Conservation (phyloP, 2,329 filamentous ascomycete genomes). For the Phyllosticta capitalensis region DNA sequence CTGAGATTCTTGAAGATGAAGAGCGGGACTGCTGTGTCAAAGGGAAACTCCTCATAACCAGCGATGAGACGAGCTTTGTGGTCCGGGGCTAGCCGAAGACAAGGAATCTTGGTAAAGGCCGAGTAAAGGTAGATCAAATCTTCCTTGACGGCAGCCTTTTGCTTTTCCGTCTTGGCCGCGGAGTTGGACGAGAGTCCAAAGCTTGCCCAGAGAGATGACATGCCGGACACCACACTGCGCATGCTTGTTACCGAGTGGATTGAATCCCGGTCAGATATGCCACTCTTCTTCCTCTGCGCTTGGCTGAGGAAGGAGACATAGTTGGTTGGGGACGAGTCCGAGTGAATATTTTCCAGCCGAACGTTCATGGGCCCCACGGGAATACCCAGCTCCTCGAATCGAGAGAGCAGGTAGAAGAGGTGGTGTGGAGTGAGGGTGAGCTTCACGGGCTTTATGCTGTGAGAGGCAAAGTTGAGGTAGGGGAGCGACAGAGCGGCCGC, state of each 20-base stretch:
- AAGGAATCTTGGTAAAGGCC: constrained; percentile 96
- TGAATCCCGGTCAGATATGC: constrained; percentile 74
- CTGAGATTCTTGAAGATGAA: constrained; percentile 96
- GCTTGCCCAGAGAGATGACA: constrained; percentile 87
- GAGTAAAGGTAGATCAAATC: constrained; percentile 97
- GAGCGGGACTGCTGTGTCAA: constrained; percentile 93
- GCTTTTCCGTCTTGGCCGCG: constrained; percentile 75
- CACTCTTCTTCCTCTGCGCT: constrained; percentile 68
- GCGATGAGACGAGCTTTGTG: constrained; percentile 82
- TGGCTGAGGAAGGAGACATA: constrained; percentile 93
- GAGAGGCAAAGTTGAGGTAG: constrained; percentile 73
- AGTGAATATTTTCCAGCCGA: constrained; percentile 86
- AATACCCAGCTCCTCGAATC: constrained; percentile 87
- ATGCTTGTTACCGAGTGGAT: constrained; percentile 95
- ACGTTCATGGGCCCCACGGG: constrained; percentile 94
- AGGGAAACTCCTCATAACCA: constrained; percentile 95
- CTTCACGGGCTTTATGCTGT: constrained; percentile 79
- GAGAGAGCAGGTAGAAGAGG: constrained; percentile 89
- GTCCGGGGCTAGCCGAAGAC: constrained; percentile 80
- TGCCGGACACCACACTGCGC: constrained; percentile 92
- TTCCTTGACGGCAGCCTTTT: constrained; percentile 73
- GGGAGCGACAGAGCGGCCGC: constrained; percentile 82
- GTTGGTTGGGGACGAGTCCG: constrained; percentile 74
- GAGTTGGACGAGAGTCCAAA: constrained; percentile 76
- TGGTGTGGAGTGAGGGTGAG: constrained; percentile 91